Percentiles rank a stretch among this genome's conserved stretches.
Evolutionary conservation across 805 yeast species (phyloP).

Genomic region (Hanseniaspora thailandica): DNA sequence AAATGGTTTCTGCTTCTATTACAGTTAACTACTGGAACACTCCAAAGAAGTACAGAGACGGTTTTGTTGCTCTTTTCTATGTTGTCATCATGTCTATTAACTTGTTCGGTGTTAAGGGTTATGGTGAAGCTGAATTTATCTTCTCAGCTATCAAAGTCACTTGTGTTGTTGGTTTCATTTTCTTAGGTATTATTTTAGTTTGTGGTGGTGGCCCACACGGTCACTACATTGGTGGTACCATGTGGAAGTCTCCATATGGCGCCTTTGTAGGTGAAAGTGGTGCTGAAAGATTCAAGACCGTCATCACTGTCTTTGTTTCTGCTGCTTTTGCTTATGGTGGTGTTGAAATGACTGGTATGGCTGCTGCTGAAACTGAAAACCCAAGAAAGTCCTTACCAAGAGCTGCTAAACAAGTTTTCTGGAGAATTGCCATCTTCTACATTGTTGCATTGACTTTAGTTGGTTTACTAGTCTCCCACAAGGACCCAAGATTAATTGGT

Average conservation of each 20-base stretch:
- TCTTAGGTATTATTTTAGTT: constrained; percentile 39
- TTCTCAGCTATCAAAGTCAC: constrained; percentile 39
- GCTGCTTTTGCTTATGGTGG: constrained; percentile 74
- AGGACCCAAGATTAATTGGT: constrained; percentile 38
- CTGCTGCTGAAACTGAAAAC: constrained; percentile 65
- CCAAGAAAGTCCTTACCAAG: constrained; percentile 58
- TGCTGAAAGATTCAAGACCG: constrained; percentile 42
- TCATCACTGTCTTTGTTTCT: constrained; percentile 57
- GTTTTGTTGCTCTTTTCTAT: constrained; percentile 41
- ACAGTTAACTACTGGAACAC: constrained; percentile 43
- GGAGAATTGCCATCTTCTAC: constrained; percentile 69
- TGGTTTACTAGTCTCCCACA: constrained; percentile 60
- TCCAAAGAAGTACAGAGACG: constrained; percentile 36
- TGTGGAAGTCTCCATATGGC: constrained; percentile 37
- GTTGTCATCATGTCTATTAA: constrained; percentile 37
- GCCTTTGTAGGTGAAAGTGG: constrained; percentile 41
- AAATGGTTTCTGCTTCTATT: constrained; percentile 43
- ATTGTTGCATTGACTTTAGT: constrained; percentile 44
- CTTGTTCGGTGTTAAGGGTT: constrained; percentile 43
- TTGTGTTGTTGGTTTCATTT: constrained; percentile 43
- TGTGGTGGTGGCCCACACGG: constrained; percentile 40
- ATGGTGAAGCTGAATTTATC: constrained; percentile 43
- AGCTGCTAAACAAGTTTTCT: constrained; percentile 71
- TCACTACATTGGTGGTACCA: constrained; percentile 40
- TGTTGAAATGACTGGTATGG: constrained; percentile 60